Evolutionary conservation across 495 filamentous ascomycete genomes (phyloP).

Genomic region (Tuber calosporum): DNA sequence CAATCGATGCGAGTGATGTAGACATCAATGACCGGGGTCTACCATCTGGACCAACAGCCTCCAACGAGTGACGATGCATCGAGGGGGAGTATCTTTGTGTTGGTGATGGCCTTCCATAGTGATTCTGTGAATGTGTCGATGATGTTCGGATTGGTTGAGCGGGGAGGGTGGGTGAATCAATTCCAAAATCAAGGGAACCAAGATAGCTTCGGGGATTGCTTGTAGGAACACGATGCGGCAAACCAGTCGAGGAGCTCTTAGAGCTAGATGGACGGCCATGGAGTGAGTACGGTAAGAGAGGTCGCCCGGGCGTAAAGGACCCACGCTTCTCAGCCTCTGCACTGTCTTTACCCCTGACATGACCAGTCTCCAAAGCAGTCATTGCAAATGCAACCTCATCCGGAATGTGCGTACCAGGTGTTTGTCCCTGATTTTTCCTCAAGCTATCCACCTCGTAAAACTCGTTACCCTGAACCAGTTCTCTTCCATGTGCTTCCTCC

Average conservation of each 20-base stretch:
- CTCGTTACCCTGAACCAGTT: neutral
- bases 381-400: slow-evolving; percentile 39
- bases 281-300: slow-evolving; percentile 24
- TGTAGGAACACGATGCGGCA: slow-evolving; percentile 14
- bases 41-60: slow-evolving; percentile 35
- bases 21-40: slow-evolving; percentile 38
- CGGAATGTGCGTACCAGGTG: slow-evolving; percentile 35
- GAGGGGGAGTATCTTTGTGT: slow-evolving; percentile 35
- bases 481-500: slow-evolving; percentile 17
- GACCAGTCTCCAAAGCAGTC: slow-evolving; percentile 39
- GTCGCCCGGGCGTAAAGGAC: slow-evolving; percentile 27
- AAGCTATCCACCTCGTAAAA: slow-evolving; percentile 30
- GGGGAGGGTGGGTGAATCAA: slow-evolving; percentile 34
- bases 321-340: slow-evolving; percentile 35
- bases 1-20: slow-evolving; percentile 40
- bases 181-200: slow-evolving; percentile 17
- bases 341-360: slow-evolving; percentile 29
- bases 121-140: slow-evolving; percentile 25
- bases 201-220: slow-evolving; percentile 12
- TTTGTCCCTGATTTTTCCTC: slow-evolving; percentile 30
- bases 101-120: slow-evolving; percentile 24
- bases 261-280: slow-evolving; percentile 38
- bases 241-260: slow-evolving; percentile 33
- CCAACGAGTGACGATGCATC: slow-evolving; percentile 33
- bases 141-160: slow-evolving; percentile 26